Evolutionary conservation across 2,329 filamentous ascomycete species (phyloP).

Genomic region (Diaporthe velutina): DNA sequence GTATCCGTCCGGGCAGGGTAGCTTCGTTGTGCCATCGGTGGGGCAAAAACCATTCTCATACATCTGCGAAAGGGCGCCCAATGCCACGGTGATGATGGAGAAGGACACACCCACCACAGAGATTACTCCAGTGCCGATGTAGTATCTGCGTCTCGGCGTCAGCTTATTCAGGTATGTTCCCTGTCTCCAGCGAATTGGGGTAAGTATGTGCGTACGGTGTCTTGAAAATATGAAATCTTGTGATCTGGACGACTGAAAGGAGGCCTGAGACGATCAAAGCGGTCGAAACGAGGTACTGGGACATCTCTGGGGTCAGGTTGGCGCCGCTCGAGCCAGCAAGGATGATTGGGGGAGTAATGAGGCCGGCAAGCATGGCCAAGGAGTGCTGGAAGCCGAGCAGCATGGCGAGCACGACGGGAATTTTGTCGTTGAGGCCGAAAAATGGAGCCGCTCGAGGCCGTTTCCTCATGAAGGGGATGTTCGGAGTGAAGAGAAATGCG

Average conservation of each 20-base stretch:
- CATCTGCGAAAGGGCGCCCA: constrained; percentile 81
- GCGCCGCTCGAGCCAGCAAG: constrained; percentile 72
- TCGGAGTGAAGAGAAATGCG: constrained; percentile 85
- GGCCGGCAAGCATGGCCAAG: constrained; percentile 79
- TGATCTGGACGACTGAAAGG: constrained; percentile 82
- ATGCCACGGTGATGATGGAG: constrained; percentile 79
- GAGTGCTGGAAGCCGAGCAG: constrained; percentile 85
- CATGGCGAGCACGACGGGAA: constrained; percentile 81
- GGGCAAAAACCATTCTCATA: constrained; percentile 79
- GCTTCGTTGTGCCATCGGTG: constrained; percentile 71
- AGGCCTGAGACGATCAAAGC: constrained; percentile 84
- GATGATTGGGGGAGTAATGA: constrained; percentile 85
- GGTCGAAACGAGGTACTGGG: constrained; percentile 84
- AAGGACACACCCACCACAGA: constrained; percentile 86
- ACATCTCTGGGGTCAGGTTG: constrained; percentile 70
- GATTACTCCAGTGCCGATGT: constrained; percentile 82
- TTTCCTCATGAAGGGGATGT: constrained; percentile 84
- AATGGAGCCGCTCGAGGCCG: constrained; percentile 74
- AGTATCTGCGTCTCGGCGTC: constrained; percentile 66
- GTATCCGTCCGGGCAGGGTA: constrained; percentile 83
- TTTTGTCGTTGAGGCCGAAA: constrained; percentile 84
- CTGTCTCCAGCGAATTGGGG: neutral
- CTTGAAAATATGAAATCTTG: constrained; percentile 78
- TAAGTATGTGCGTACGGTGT: constrained; percentile 61
- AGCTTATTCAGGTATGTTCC: neutral